Percentiles rank a stretch among this genome's conserved stretches.
Conservation (phyloP, 2,329 filamentous ascomycete genomes). For the Aspergillus versicolor region DNA sequence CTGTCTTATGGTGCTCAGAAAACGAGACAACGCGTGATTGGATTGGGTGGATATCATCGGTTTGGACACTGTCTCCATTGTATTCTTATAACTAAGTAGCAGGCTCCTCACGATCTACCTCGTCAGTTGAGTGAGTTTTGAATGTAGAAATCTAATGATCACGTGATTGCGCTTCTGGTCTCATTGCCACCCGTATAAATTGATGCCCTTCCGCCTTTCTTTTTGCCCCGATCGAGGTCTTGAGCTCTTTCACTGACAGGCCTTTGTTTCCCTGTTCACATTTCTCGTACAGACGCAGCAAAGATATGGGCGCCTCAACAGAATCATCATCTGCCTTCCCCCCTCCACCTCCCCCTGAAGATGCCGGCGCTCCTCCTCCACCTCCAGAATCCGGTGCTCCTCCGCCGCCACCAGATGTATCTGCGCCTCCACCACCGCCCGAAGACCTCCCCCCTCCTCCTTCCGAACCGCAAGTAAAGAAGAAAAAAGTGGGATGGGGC, state of each 20-base stretch:
- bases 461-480: conserved; percentile 47
- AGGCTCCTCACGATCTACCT: conserved; percentile 2
- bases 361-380: conserved; percentile 40
- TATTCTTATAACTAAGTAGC: conserved; percentile 30
- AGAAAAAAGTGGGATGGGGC: conserved; percentile 58
- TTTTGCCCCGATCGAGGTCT: neutral
- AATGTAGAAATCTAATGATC: conserved; percentile 9
- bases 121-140: conserved; percentile 4
- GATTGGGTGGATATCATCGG: conserved; percentile 23
- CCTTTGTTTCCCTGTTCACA: neutral
- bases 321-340: conserved; percentile 17
- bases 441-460: conserved; percentile 38
- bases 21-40: conserved; percentile 23
- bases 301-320: conserved; percentile 28
- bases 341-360: conserved; percentile 35
- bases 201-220: conserved; percentile 21
- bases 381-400: conserved; percentile 39
- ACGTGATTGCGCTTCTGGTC: conserved; percentile 26
- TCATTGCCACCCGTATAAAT: conserved; percentile 27
- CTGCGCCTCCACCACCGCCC: conserved; percentile 42
- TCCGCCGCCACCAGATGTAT: conserved; percentile 42
- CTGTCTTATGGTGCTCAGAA: conserved; percentile 12
- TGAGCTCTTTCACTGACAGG: neutral
- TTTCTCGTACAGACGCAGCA: conserved; percentile 33
- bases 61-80: conserved; percentile 28